Conservation (phyloP, 306 rosid genomes). For the Arachis hypogaea region DNA sequence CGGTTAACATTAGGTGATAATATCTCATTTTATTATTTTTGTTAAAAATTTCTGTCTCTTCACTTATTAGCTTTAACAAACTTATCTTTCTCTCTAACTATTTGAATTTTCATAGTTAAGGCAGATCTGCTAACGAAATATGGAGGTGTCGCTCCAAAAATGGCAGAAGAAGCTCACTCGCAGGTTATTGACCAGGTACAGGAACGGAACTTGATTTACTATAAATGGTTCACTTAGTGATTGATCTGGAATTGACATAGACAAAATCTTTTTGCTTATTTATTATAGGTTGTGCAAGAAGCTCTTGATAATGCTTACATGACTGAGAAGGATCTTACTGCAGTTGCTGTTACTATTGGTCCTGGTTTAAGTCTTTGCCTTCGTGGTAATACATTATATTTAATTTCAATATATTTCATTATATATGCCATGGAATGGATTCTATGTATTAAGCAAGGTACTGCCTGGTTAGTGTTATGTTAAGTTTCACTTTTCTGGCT, state of each 20-base stretch:
- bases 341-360: constrained; percentile 97
- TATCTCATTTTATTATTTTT: background rate
- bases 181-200: constrained; percentile 83
- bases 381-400: constrained; percentile 64
- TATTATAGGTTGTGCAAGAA: constrained; percentile 87
- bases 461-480: background rate
- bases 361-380: constrained; percentile 99
- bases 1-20: background rate
- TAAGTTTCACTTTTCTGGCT: constrained; percentile 14
- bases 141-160: constrained; percentile 98
- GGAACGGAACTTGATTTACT: background rate
- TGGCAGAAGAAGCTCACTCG: constrained; percentile 95
- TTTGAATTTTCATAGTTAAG: constrained; percentile 52
- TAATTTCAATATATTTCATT: constrained; percentile 10
- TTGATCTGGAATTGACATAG: background rate
- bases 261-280: constrained; percentile 34
- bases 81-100: constrained; percentile 30
- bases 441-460: constrained; percentile 23
- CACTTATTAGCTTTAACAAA: background rate
- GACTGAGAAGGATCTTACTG: constrained; percentile 77
- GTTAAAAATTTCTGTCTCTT: background rate
- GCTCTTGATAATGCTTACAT: constrained; percentile 81
- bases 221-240: background rate
- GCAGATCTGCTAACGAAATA: constrained; percentile 84
- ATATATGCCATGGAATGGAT: background rate